Base-by-base conservation (phyloP, 208 protist genomes). In the Acanthamoeba triangularis region DNA sequence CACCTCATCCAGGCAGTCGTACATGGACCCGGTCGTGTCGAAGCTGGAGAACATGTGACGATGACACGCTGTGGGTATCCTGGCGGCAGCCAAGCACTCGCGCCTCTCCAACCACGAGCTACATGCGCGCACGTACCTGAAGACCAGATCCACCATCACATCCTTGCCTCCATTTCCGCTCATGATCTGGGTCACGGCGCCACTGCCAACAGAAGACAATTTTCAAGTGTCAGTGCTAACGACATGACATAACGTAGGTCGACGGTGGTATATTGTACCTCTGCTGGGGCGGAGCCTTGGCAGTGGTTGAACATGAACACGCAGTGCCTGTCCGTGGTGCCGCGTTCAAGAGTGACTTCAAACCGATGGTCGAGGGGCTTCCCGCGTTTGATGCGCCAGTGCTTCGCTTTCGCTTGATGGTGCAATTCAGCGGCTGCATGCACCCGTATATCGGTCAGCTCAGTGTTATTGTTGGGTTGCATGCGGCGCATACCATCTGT, bases 1-100 rank as follows among this genome's bases (percentile, higher is more conserved):
- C 37, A 88, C 80, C 52, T 88, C 80, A 3, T 61, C 80, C 44
- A 88, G 44, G 28, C 14, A 88, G 52, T 28, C 10, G 28, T 61
- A 88, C 80, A 88, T 88, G 35, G 47, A 63, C 11, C 80, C 80
- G 14, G 80, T 88, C n/a, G 80, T 88, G 25, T 88, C 80, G 25
- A 88, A 88, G 44, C 80, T 88, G 61, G 10, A 33, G 25, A 74
- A 30, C 20, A 33, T 33, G 13, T n/a, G 33, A 30, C 65, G 65
- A 74, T n/a, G 44, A 5, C 44, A 47, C 14, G 44, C 14, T 47
- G 44, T 47, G 44, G 14, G 44, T 14, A 47, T 47, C 44, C 44
- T 47, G 44, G 10, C 44, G 44, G 44, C 44, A 47, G 11, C 14
- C 44, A 13, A 3, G 44, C 44, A 10, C 44, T 10, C 14, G 37